Evolutionary conservation across 768 basidiomycete species (phyloP), one percentile per base, ranked within the genome.

Genomic region (Russula olivacea): DNA sequence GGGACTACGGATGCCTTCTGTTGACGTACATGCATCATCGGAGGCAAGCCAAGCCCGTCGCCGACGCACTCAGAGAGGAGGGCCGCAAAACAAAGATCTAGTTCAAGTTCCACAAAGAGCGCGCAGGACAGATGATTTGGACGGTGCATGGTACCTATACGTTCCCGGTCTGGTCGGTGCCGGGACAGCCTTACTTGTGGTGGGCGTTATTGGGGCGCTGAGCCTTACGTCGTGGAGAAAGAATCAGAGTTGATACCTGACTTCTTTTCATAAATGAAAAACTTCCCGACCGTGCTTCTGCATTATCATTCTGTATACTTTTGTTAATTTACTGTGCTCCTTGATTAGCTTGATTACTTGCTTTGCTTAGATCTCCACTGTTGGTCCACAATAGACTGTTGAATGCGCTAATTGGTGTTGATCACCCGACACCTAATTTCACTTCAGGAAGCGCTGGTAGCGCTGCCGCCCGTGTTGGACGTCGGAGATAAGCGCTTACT

Each of bases 91-190:
- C 47, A 56, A 53, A 58, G 28, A 65, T 54, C 36, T 61, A 30
- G 53, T 59, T 49, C 50, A 53, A 30, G 58, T 61, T 40, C 55
- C 63, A 19, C 54, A 61, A 55, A 53, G 65, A 77, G 81, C 61
- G 77, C 85, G 62, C 74, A 78, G 68, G 83, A 79, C 69, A 55
- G 82, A 83, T 23, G 84, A 86, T 40, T 77, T 86, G 43, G 88
- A 90, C 59, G 82, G 78, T 72, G 80, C 88, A 25, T 92, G 90
- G 90, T 91, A 89, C 68, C 68, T 91, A 54, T 88, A 89, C 63
- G 76, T 92, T 45, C 90, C 90, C 4, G 85, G 88, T 28, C 72
- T 92, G 65, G 84, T 92, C 8, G 90, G 90, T 10, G 90, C 89
- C 28, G 90, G 89, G n/a, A 91, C 89, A 23, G 90, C 90, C 49